Evolutionary conservation across 2,329 filamentous ascomycete species (phyloP).

Genomic region (Claviceps digitariae): DNA sequence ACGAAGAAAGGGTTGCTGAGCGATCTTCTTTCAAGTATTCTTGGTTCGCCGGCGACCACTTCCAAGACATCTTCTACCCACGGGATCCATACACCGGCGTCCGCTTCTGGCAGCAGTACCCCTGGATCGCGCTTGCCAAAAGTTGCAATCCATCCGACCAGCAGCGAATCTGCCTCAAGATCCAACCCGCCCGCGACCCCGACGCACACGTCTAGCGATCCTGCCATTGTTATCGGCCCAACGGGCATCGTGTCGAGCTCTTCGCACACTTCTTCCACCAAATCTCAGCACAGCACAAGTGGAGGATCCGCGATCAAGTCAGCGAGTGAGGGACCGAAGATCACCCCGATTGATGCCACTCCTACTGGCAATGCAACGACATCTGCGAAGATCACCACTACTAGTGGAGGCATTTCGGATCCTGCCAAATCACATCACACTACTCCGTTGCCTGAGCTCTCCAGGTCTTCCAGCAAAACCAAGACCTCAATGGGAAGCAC

Average conservation of each 20-base stretch:
- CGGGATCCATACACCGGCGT: neutral
- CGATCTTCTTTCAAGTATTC: constrained; percentile 13
- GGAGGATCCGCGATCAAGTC: neutral
- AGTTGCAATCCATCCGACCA: neutral
- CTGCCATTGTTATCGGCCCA: constrained; percentile 14
- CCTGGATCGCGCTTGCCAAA: neutral
- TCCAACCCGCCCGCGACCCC: neutral
- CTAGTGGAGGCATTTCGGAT: constrained; percentile 10
- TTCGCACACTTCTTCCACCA: neutral
- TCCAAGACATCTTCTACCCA: neutral
- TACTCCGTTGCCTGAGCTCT: too few relatives aligned
- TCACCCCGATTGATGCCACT: neutral
- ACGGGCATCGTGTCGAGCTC: constrained; percentile 12
- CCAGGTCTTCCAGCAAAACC: constrained; percentile 8
- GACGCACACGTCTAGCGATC: constrained; percentile 2
- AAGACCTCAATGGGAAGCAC: neutral
- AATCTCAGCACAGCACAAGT: neutral
- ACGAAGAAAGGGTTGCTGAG: constrained; percentile 9
- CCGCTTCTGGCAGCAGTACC: neutral
- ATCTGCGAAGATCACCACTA: neutral
- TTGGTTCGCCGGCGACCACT: constrained; percentile 1
- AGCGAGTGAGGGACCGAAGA: neutral
- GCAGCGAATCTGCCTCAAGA: neutral
- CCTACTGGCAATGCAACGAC: constrained; percentile 2
- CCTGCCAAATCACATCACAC: constrained; percentile 12